Evolutionary conservation across 192 early-diverging fungal genomes (phyloP).

Genomic region (Podochytrium sp.): DNA sequence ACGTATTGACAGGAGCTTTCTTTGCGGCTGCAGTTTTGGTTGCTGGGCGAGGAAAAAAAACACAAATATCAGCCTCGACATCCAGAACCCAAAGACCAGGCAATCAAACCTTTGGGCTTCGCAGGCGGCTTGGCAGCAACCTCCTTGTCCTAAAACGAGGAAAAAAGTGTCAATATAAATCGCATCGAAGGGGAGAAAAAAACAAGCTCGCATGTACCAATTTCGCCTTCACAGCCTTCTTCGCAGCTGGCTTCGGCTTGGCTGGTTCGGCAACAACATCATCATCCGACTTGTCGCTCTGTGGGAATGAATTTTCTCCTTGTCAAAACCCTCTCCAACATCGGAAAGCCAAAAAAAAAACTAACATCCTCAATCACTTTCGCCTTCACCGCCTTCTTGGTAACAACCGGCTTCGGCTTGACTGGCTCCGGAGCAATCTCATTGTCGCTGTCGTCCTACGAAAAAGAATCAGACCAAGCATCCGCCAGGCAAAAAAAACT

Average conservation of each 20-base stretch:
- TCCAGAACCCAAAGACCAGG: too few relatives aligned
- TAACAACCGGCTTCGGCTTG: background rate
- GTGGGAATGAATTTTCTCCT: too few relatives aligned
- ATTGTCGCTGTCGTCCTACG: background rate
- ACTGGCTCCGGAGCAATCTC: background rate
- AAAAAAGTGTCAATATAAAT: too few relatives aligned
- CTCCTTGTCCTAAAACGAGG: too few relatives aligned
- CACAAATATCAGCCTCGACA: background rate
- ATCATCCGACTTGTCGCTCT: background rate
- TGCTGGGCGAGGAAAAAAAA: background rate
- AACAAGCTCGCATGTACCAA: background rate
- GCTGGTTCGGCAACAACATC: background rate
- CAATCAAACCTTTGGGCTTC: background rate
- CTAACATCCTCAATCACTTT: background rate
- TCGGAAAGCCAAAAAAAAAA: too few relatives aligned
- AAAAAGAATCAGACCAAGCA: too few relatives aligned
- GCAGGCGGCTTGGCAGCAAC: background rate
- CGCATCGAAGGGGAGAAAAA: too few relatives aligned
- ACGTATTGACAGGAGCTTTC: background rate
- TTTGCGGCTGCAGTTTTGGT: background rate
- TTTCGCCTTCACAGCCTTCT: background rate
- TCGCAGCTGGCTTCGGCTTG: background rate
- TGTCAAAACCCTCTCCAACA: too few relatives aligned
- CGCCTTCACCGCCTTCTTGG: background rate
- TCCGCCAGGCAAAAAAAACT: too few relatives aligned